Evolutionary conservation across 768 basidiomycete species (phyloP).

Genomic region (Trametes gibbosa): DNA sequence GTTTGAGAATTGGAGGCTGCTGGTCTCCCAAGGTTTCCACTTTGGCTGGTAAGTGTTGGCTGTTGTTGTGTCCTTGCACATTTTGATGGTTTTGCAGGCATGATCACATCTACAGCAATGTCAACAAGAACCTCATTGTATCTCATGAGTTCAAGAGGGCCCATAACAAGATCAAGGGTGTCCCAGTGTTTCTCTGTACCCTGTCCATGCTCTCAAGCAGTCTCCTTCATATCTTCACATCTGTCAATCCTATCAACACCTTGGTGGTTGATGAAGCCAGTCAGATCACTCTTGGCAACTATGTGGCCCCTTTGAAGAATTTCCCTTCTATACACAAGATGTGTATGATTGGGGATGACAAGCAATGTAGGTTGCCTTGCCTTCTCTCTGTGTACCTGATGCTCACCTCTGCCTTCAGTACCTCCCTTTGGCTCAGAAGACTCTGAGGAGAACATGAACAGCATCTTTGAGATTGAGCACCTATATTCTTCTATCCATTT

Average conservation of each 20-base stretch:
- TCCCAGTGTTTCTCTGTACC: constrained; percentile 70
- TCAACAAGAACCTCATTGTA: constrained; percentile 50
- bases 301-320: constrained; percentile 28
- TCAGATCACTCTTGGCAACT: constrained; percentile 30
- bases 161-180: constrained; percentile 33
- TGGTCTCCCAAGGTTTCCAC: constrained; percentile 73
- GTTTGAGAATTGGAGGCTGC: constrained; percentile 56
- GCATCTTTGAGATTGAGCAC: constrained; percentile 76
- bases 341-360: constrained; percentile 43
- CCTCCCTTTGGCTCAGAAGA: constrained; percentile 79
- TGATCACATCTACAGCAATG: constrained; percentile 65
- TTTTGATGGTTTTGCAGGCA: constrained; percentile 50
- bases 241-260: constrained; percentile 28
- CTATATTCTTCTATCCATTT: constrained; percentile 49
- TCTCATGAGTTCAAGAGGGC: constrained; percentile 36
- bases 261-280: constrained; percentile 38
- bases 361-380: constrained; percentile 34
- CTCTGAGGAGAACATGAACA: constrained; percentile 52
- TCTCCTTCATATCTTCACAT: constrained; percentile 20
- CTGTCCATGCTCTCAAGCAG: constrained; percentile 67
- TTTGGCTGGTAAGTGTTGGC: constrained; percentile 52
- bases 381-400: not conserved
- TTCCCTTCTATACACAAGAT: constrained; percentile 33
- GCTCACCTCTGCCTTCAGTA: constrained; percentile 44
- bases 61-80: constrained; percentile 1